Evolutionary conservation across 2,329 filamentous ascomycete species (phyloP).

Genomic region (Paecilomyces sp.): DNA sequence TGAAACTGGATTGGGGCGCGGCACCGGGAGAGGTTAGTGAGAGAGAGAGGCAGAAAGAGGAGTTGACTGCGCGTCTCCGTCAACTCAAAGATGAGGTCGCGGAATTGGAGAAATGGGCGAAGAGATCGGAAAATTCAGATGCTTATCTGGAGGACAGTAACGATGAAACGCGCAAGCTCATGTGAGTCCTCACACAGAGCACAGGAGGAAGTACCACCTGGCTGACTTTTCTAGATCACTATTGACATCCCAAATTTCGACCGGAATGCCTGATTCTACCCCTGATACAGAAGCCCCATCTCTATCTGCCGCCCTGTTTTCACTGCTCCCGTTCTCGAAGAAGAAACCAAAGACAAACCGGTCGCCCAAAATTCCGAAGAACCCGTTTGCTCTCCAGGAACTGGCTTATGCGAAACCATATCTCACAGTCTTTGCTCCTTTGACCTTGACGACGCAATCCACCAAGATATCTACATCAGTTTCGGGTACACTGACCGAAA

Average conservation of each 20-base stretch:
- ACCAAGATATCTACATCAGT: conserved; percentile 14
- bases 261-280: conserved; percentile 14
- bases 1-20: conserved; percentile 5
- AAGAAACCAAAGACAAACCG: conserved; percentile 16
- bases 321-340: conserved; percentile 33
- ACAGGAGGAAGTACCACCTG: not conserved
- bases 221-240: conserved; percentile 24
- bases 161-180: conserved; percentile 24
- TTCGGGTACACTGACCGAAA: conserved; percentile 19
- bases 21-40: conserved; percentile 21
- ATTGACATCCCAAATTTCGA: conserved; percentile 21
- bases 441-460: conserved; percentile 44
- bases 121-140: conserved; percentile 41
- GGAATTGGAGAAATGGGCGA: conserved; percentile 52
- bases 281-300: conserved; percentile 14
- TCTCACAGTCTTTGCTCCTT: conserved; percentile 62
- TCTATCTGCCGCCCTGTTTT: conserved; percentile 30
- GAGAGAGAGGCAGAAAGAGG: conserved; percentile 48
- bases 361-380: conserved; percentile 47
- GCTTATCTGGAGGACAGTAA: conserved; percentile 24
- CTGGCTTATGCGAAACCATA: conserved; percentile 57
- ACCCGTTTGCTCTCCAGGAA: conserved; percentile 54
- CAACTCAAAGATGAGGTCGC: conserved; percentile 53
- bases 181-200: conserved; percentile 19
- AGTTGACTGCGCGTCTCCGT: conserved; percentile 50